A percentile compares a stretch with the other conserved stretches of the same genome.
Evolutionary conservation across 1,139 yeast species (phyloP).

Genomic region (Yamadazyma triangularis): DNA sequence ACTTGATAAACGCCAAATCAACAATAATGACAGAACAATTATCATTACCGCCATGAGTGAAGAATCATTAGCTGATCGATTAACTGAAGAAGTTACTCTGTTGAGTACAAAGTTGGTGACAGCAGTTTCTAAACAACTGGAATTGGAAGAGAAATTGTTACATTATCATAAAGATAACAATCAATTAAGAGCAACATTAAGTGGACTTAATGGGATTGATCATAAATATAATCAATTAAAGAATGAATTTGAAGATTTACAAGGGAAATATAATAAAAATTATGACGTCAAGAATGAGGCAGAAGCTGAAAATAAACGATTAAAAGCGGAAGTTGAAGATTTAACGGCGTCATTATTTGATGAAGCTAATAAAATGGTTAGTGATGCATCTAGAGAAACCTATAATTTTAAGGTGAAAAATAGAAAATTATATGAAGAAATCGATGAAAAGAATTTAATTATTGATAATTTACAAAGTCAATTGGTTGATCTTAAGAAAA

Average conservation of each 20-base stretch:
- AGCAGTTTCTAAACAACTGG: conserved; percentile 56
- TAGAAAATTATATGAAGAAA: conserved; percentile 55
- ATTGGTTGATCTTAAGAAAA: conserved; percentile 60
- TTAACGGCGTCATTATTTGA: conserved; percentile 69
- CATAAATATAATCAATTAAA: conserved; percentile 26
- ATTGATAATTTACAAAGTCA: conserved; percentile 67
- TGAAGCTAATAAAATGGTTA: conserved; percentile 79
- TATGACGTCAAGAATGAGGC: conserved; percentile 40
- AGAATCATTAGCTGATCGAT: conserved; percentile 21
- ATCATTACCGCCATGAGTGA: no score
- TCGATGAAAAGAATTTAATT: conserved; percentile 68
- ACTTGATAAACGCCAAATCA: no score
- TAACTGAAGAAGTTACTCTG: conserved; percentile 52
- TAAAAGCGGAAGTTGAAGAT: conserved; percentile 73
- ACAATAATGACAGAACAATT: no score
- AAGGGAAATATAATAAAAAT: conserved; percentile 31
- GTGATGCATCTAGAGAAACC: conserved; percentile 60
- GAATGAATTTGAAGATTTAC: conserved; percentile 26
- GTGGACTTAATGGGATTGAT: conserved; percentile 15
- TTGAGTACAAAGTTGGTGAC: conserved; percentile 59
- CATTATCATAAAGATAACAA: conserved; percentile 30
- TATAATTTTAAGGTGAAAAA: conserved; percentile 51
- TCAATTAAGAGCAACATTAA: conserved; percentile 18
- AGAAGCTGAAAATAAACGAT: conserved; percentile 52
- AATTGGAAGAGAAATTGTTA: conserved; percentile 40